phyloP scores from a whole-genome alignment of 441 rosid genomes.

The Erysimum pusillum region DNA sequence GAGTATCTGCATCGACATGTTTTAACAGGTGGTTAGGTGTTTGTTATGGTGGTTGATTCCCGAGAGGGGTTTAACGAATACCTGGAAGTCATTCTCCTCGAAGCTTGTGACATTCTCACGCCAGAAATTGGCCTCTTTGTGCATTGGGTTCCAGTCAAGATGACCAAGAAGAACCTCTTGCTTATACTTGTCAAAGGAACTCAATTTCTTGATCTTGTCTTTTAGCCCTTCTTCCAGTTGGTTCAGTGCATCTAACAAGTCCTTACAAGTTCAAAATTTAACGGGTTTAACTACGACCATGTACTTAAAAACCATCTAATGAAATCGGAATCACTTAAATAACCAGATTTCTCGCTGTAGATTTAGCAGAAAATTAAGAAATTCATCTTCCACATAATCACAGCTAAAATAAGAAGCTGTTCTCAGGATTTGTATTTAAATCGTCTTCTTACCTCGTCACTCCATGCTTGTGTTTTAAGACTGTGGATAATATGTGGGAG shows the following conservation, averaged over 20 bases:
- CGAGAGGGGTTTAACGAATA: slow-evolving; percentile 20
- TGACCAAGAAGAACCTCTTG: slow-evolving; percentile 98
- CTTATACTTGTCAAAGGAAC: slow-evolving; percentile 95
- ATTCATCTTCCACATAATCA: neutral
- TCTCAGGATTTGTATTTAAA: too few species aligned
- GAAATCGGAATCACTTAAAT: too few species aligned
- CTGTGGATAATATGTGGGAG: slow-evolving; percentile 88
- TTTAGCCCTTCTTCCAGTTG: slow-evolving; percentile 87
- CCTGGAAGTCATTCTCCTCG: slow-evolving; percentile 99
- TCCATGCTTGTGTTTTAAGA: slow-evolving; percentile 97
- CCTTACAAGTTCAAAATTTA: slow-evolving; percentile 54
- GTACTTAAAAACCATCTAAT: too few species aligned
- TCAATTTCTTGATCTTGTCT: slow-evolving; percentile 79
- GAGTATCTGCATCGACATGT: slow-evolving; percentile 65
- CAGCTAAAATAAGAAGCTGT: slow-evolving; percentile 10
- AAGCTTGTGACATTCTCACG: slow-evolving; percentile 86
- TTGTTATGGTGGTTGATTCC: neutral
- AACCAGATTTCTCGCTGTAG: too few species aligned
- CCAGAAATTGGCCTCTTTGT: slow-evolving; percentile 95
- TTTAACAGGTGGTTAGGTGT: slow-evolving; percentile 1
- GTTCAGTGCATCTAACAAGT: slow-evolving; percentile 83
- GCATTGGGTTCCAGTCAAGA: slow-evolving; percentile 99
- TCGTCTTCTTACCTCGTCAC: slow-evolving; percentile 80
- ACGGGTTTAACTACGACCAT: slow-evolving; percentile 4
- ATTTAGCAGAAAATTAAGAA: neutral